A percentile compares a stretch with the other conserved stretches of the same genome.
These are phyloP conservation scores for Cordyceps fumosorosea DNA, from an alignment of 2,329 filamentous ascomycete genomes.

Conservation along the genomic window DNA sequence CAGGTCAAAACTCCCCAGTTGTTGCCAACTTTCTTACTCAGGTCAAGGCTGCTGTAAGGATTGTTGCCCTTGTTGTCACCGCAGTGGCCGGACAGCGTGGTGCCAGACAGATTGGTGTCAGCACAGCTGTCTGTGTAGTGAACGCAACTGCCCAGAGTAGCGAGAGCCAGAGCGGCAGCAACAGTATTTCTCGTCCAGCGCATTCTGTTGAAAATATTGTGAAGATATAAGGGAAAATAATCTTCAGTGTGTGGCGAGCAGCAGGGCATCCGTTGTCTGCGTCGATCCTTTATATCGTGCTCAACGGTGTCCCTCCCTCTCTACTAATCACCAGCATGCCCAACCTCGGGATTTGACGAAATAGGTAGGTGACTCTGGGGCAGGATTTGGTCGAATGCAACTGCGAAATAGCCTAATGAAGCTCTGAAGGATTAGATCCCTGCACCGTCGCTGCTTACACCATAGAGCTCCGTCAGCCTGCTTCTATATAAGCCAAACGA, in stretches of 20 bases:
- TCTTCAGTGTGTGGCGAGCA: not conserved
- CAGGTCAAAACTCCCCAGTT: constrained; percentile 3
- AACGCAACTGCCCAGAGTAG: constrained; percentile 4
- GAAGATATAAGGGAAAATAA: not conserved
- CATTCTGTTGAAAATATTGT: not conserved
- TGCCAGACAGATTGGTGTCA: not conserved
- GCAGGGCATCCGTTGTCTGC: not conserved
- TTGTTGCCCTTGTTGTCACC: constrained; percentile 4
- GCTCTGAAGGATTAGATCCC: not conserved
- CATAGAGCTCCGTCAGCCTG: not conserved
- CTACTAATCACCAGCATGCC: not conserved
- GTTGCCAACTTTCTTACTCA: constrained; percentile 3
- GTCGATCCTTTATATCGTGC: not conserved
- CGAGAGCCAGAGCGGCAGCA: constrained; percentile 2
- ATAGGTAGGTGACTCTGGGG: not conserved
- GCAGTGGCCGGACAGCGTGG: constrained; percentile 6
- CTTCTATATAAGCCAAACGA: not conserved
- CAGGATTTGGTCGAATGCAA: not conserved
- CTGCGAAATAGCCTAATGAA: not conserved
- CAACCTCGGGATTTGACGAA: not conserved
- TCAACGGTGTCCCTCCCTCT: not conserved
- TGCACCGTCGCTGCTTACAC: not conserved
- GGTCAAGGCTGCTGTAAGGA: constrained; percentile 1
- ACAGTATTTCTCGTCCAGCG: not conserved
- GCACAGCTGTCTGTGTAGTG: constrained; percentile 7